Conservation (phyloP, 225 moss, liverwort and hornwort species). For the Climacium dendroides region DNA sequence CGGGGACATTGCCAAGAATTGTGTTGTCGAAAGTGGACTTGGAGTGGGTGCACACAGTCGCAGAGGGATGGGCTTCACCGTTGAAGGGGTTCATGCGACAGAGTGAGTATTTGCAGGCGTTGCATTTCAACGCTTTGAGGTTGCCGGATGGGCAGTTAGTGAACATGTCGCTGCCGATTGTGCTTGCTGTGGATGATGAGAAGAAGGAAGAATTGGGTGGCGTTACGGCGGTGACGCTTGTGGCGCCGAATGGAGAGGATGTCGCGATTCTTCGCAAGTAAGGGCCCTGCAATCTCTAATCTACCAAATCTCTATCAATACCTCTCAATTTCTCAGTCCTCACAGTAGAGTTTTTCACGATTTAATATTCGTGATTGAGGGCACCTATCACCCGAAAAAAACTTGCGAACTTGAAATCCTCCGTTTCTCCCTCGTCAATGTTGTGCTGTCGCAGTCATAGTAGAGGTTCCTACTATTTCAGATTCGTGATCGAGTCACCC, state of each 20-base stretch:
- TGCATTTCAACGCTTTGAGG: conserved; percentile 67
- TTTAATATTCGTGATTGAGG: neutral
- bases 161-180: conserved; percentile 91
- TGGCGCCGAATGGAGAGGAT: conserved; percentile 41
- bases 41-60: conserved; percentile 81
- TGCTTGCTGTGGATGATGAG: conserved; percentile 60
- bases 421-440: neutral
- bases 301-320: neutral
- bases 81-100: conserved; percentile 83
- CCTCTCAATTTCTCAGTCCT: neutral
- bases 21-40: conserved; percentile 45
- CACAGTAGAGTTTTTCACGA: neutral
- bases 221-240: conserved; percentile 33
- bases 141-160: conserved; percentile 35
- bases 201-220: conserved; percentile 42
- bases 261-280: conserved; percentile 89
- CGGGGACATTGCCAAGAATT: conserved; percentile 38
- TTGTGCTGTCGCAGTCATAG: neutral
- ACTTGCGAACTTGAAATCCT: neutral
- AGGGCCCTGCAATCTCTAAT: neutral
- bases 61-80: conserved; percentile 90
- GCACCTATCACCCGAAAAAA: neutral
- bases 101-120: conserved; percentile 63
- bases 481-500: neutral
- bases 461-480: neutral